Evolutionary conservation across 2,329 filamentous ascomycete species (phyloP), one percentile per base, ranked within the genome.

Genomic region (Botrytis medusae): DNA sequence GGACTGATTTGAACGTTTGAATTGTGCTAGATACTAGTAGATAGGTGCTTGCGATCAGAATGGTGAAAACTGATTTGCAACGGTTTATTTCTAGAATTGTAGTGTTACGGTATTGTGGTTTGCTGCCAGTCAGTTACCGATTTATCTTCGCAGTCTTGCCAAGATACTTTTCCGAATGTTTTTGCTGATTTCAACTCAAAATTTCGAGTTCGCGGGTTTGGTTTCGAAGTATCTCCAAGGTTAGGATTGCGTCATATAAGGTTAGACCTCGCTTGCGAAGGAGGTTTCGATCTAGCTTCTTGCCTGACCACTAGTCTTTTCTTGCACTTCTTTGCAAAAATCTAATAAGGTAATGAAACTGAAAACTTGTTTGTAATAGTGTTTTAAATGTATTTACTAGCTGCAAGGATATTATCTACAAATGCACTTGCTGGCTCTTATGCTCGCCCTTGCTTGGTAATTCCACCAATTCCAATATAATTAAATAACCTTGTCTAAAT

Each of bases 361-460:
- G 22, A 12, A 42, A 5, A 10, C 2, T 14, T 40, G 1, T 10
- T 22, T 25, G n/a, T 40, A 25, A 69, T 32, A 34, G 34, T n/a
- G 3, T n/a, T 29, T 69, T n/a, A 57, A 44, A 32, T 44, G 0
- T 25, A 68, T 32, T 69, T 57, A 57, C 25, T 57, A 25, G n/a
- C 48, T 69, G 65, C 48, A 69, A 69, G 34, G 37, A 44, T 69
- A 69, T 68, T 10, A 42, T 69, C n/a, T 44, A 32, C n/a, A 57
- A 69, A 29, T 40, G n/a, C 48, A 57, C 37, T 57, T n/a, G 34
- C 48, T 54, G 42, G 57, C 37, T 44, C 42, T 25, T 1, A 57
- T 32, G 20, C 8, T 29, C 34, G 25, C n/a, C 29, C n/a, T 46
- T 34, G 29, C 68, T 40, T 20, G 34, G 29, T 34, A 40, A 42